A percentile compares a stretch with the other conserved stretches of the same genome.
Evolutionary conservation across 108 stramenopile genomes (phyloP).

Genomic region (Skeletonema marinoi): DNA sequence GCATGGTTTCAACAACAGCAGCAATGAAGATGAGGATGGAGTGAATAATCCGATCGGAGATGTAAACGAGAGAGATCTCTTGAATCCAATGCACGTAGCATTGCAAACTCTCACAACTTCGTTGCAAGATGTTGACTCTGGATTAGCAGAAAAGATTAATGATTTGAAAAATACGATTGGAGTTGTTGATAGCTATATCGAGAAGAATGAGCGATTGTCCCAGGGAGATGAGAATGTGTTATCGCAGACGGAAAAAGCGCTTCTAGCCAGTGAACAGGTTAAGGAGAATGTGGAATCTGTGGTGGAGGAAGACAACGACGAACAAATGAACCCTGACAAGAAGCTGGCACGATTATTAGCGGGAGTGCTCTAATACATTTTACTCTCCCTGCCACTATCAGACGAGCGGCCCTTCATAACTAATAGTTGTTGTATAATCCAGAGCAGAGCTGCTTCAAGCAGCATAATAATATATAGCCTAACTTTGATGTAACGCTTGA

Average conservation of each 20-base stretch:
- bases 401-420: not conserved
- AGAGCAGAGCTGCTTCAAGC: not conserved
- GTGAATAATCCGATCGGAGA: not conserved
- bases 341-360: constrained; percentile 25
- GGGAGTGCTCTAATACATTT: not conserved
- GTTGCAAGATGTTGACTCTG: constrained; percentile 23
- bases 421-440: not conserved
- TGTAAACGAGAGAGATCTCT: not conserved
- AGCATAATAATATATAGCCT: not conserved
- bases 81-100: constrained; percentile 24
- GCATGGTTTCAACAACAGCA: constrained; percentile 24
- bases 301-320: constrained; percentile 1
- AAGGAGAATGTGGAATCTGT: not conserved
- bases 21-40: not conserved
- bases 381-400: not conserved
- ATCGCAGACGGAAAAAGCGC: constrained; percentile 34
- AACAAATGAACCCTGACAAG: constrained; percentile 19
- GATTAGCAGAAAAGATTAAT: constrained; percentile 24
- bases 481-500: too few species aligned
- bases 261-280: constrained; percentile 8
- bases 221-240: constrained; percentile 44
- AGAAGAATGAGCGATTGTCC: constrained; percentile 26
- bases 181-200: constrained; percentile 34
- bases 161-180: constrained; percentile 31
- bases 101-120: constrained; percentile 28